phyloP scores from a whole-genome alignment of 306 rosid genomes.

The Hippophae tibetana region DNA sequence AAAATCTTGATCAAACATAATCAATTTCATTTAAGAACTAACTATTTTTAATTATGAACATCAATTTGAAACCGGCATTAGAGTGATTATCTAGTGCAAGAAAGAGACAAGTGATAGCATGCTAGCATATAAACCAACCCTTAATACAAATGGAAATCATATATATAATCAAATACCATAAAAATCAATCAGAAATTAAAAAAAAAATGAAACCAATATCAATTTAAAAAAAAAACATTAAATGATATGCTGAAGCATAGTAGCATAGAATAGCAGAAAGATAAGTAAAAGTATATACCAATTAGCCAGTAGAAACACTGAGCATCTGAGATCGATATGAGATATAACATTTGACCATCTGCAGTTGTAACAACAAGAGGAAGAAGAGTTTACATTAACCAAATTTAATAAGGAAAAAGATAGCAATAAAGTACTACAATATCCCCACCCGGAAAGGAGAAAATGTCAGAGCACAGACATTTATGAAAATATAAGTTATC shows the following conservation, averaged over 20 bases:
- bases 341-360: conserved; percentile 76
- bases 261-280: not conserved
- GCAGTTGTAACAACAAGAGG: conserved; percentile 48
- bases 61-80: too few relatives aligned
- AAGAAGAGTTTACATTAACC: not conserved
- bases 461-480: not conserved
- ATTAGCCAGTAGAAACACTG: not conserved
- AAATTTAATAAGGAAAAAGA: not conserved
- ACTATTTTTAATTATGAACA: too few relatives aligned
- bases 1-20: too few relatives aligned
- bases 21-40: too few relatives aligned
- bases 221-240: too few relatives aligned
- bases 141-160: too few relatives aligned
- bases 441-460: not conserved
- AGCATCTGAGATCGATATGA: not conserved
- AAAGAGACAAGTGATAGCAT: too few relatives aligned
- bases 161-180: too few relatives aligned
- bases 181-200: too few relatives aligned
- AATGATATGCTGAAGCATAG: not conserved
- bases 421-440: not conserved
- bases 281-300: not conserved
- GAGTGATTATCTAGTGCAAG: too few relatives aligned
- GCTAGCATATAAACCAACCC: too few relatives aligned
- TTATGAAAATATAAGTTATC: not conserved
- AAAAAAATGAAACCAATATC: too few relatives aligned